Evolutionary conservation across 495 filamentous ascomycete species (phyloP), one percentile per base, ranked within the genome.

Genomic region (Neurospora sp.): DNA sequence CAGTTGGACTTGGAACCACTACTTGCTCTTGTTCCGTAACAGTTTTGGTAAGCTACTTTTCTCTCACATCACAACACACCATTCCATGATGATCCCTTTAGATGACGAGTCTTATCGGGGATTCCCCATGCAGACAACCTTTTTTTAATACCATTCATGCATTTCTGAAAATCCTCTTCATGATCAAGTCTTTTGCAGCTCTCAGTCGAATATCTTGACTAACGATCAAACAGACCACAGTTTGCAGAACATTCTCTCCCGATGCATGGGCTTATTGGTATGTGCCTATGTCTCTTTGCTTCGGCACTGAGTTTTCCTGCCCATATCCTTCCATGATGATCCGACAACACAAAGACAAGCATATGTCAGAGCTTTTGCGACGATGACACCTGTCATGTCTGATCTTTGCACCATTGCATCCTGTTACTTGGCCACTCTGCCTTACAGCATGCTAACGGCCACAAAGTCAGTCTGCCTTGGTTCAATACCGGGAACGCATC

Each of bases 21-120:
- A 20, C 35, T 71, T 44, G 11, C 62, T 54, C 40, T 35, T 18
- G 10, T 35, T 8, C 0, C 27, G 12, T 66, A 2, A 66, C 27
- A 35, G 5, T 70, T 46, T 16, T 70, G 16, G 76, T 76, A 77
- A 69, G 79, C 69, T 76, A 42, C 39, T 38, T 31, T 37, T 20
- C 18, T 31, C 49, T 39, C 71, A 62, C 49, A 62, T 35, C 46
- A 12, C 31, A 41, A 8, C 39, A 41, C 27, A 9, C 41, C 72
- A 74, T 70, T 83, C 77, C 76, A 83, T 91, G 89, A 92, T 93
- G 91, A 92, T 82, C 87, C 85, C 78, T 85, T 80, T 87, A 92
- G 91, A 93, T 93, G 91, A 93, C 91, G 91, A 93, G 91, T 93
- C 91, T 90, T 89, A 93, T 91, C 84, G 88, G 91, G 90, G 85